Percentiles rank a stretch among this genome's conserved stretches.
Evolutionary conservation across 2,329 filamentous ascomycete genomes (phyloP).

Genomic region (Rhinocladiella similis): DNA sequence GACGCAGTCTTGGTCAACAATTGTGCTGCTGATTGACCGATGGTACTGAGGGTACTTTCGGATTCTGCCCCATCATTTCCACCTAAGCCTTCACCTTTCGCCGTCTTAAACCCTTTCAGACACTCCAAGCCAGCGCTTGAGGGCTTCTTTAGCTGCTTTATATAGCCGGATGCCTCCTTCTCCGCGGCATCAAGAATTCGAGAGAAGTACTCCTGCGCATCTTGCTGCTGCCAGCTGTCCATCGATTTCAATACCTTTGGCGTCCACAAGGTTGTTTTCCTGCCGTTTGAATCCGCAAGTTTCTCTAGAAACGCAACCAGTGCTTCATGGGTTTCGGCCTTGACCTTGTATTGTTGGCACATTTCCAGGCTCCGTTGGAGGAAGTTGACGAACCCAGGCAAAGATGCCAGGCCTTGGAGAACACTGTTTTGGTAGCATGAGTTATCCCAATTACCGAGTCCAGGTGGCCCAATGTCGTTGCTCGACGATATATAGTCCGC

Average conservation of each 20-base stretch:
- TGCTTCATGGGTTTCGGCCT: conserved; percentile 49
- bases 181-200: conserved; percentile 85
- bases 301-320: conserved; percentile 70
- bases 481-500: conserved; percentile 41
- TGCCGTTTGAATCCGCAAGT: conserved; percentile 56
- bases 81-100: too few species aligned
- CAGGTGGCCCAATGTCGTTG: conserved; percentile 46
- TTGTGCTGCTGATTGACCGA: neutral
- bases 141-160: conserved; percentile 14
- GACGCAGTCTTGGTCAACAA: conserved; percentile 11
- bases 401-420: conserved; percentile 77
- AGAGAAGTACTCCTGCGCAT: conserved; percentile 95
- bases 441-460: conserved; percentile 88
- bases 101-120: conserved; percentile 6
- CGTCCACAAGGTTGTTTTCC: conserved; percentile 68
- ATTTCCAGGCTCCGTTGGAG: conserved; percentile 36
- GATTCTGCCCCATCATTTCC: too few species aligned
- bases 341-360: conserved; percentile 27
- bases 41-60: neutral
- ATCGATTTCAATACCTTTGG: conserved; percentile 81
- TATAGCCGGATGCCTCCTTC: conserved; percentile 62
- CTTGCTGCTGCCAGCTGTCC: conserved; percentile 94
- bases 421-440: conserved; percentile 98
- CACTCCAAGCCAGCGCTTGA: conserved; percentile 19
- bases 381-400: conserved; percentile 64